phyloP scores from a whole-genome alignment of 805 yeast genomes.

The Starmerella bacillaris region DNA sequence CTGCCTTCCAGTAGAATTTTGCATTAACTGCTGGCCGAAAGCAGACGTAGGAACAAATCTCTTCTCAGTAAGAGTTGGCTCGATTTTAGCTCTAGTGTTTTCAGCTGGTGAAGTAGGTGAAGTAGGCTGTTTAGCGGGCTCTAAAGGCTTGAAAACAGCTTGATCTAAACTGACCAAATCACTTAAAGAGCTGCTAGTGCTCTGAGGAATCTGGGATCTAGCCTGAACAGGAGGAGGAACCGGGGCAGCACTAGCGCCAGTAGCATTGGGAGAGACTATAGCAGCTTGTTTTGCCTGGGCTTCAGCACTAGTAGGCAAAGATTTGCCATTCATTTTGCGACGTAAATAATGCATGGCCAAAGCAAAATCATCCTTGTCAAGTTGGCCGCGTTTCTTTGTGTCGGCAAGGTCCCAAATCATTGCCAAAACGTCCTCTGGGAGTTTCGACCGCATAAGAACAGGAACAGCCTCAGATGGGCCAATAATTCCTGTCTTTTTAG shows the following conservation, averaged over 20 bases:
- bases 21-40: constrained; percentile 63
- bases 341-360: constrained; percentile 88
- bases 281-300: no score
- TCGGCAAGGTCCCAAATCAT: constrained; percentile 90
- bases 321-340: constrained; percentile 58
- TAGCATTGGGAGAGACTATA: no score
- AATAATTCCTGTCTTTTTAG: constrained; percentile 39
- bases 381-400: constrained; percentile 65
- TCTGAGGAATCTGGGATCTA: constrained; percentile 1
- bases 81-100: constrained; percentile 2
- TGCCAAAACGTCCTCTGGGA: constrained; percentile 71
- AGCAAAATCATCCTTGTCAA: constrained; percentile 67
- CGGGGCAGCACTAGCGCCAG: no score
- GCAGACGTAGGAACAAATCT: constrained; percentile 62
- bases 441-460: constrained; percentile 71
- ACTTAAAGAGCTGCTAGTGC: constrained; percentile 16
- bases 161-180: constrained; percentile 20
- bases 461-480: constrained; percentile 72
- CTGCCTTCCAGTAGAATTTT: constrained; percentile 21
- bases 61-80: constrained; percentile 7
- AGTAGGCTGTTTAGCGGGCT: constrained; percentile 5
- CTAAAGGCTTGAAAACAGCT: constrained; percentile 15
- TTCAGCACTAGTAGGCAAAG: constrained; percentile 38
- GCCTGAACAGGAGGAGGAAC: constrained; percentile 2
- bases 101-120: constrained; percentile 1